Base-by-base conservation (phyloP, 2,329 filamentous ascomycete species). In the Fusarium vanettenii region DNA sequence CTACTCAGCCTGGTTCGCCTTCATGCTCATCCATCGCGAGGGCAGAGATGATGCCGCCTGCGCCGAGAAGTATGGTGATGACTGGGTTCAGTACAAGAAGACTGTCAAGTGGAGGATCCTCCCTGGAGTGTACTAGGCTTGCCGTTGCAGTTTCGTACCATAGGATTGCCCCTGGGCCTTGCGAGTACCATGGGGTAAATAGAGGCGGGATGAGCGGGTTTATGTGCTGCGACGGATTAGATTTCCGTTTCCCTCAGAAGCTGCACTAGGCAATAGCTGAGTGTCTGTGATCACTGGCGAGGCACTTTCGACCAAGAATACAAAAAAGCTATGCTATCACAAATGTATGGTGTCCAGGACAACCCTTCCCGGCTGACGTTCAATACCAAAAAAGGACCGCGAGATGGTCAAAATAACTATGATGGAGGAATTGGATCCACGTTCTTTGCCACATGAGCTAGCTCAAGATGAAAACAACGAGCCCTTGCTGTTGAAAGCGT, bases 21-120 rank as follows among this genome's bases (percentile, higher is more conserved):
- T 97, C 13, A 82, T 98, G 74, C 87, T 98, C 16, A 86, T 98
- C 64, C 95, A 98, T 81, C 92, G 95, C 16, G 94, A 97, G 83
- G 86, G 91, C 63, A 88, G 95, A 67, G 95, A 98, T 75, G 95
- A 97, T 77, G 93, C 93, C 80, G 97, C 97, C 85, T 98, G 95
- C 81, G 87, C 89, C 65, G 89, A 89, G 78, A 98, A 98, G 87
- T 98, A 98, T 80, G 95, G 95, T 6, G 91, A 91, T 72, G 94
- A 97, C 79, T 98, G 95, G 95, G 91, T 94, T 65, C 89, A 91
- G 82, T 98, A 98, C 82, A 94, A 92, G 82, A 90, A 90, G 81
- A 88, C 90, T 74, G 95, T 98, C 27, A 90, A 86, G 70, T 97
- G 90, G 82, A 90, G 92, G 78, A 95, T 98, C 69, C 83, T 98